A percentile compares a stretch with the other conserved stretches of the same genome.
Evolutionary conservation across 352 stramenopile genomes (phyloP).

Genomic region (Globisporangium yorkense): DNA sequence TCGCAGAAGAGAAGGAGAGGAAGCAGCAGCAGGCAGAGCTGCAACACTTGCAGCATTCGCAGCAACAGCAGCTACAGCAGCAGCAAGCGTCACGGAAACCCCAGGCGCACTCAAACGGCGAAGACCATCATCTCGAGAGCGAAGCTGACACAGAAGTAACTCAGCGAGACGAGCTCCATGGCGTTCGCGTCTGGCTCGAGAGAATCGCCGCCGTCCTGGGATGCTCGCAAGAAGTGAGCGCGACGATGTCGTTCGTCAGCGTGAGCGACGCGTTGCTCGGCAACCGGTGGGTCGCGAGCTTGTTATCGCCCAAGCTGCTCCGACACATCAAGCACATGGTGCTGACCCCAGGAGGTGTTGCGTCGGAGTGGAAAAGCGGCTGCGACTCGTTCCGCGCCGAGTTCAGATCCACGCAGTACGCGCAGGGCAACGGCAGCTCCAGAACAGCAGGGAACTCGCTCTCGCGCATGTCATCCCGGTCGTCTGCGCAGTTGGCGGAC

Average conservation of each 20-base stretch:
- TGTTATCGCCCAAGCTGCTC: conserved; percentile 21
- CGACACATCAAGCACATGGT: conserved; percentile 24
- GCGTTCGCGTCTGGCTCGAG: conserved; percentile 13
- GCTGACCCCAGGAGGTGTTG: conserved; percentile 27
- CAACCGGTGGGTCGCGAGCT: conserved; percentile 36
- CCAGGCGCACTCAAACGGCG: background rate
- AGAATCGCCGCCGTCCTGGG: conserved; percentile 21
- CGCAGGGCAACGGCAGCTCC: background rate
- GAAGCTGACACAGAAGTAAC: background rate
- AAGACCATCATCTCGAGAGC: background rate
- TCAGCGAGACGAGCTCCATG: background rate
- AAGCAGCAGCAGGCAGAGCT: conserved; percentile 12
- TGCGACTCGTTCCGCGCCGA: conserved; percentile 51
- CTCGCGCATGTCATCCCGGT: conserved; percentile 11
- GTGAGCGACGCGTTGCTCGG: conserved; percentile 27
- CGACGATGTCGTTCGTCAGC: conserved; percentile 29
- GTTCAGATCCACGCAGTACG: conserved; percentile 31
- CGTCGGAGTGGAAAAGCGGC: conserved; percentile 38
- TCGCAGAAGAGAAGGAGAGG: conserved; percentile 21
- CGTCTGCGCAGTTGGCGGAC: conserved; percentile 1
- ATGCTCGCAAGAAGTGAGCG: conserved; percentile 36
- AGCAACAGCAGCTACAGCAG: background rate
- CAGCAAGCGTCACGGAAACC: background rate
- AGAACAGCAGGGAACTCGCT: conserved; percentile 1
- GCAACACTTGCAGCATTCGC: conserved; percentile 2